phyloP scores from a whole-genome alignment of 2,329 filamentous ascomycete genomes.

The Fusarium goolgardi region DNA sequence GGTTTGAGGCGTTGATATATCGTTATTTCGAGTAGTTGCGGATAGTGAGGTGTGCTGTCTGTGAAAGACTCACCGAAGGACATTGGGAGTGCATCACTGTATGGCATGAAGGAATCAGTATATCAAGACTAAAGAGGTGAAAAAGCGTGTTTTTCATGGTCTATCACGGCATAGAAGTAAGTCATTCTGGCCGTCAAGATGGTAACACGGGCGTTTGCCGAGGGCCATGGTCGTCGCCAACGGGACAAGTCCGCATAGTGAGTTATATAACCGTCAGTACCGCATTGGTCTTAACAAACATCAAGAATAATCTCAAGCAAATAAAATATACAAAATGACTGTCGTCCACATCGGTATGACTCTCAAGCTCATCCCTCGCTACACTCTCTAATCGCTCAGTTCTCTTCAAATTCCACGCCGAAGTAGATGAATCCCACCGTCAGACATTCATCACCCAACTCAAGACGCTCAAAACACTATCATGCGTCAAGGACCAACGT shows the following conservation, averaged over 20 bases:
- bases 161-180: background rate
- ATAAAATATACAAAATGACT: slow-evolving; percentile 45
- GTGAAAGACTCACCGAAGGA: background rate
- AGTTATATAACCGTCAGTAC: background rate
- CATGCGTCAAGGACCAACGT: slow-evolving; percentile 61
- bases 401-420: slow-evolving; percentile 61
- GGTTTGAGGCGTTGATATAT: background rate
- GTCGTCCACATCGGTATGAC: slow-evolving; percentile 52
- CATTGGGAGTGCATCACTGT: background rate
- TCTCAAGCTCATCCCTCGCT: accelerated
- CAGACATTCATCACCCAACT: slow-evolving; percentile 59
- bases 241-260: background rate
- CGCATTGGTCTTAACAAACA: background rate
- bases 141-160: background rate
- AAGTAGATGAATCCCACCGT: slow-evolving; percentile 57
- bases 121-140: background rate
- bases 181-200: background rate
- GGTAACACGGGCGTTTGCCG: background rate
- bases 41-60: background rate
- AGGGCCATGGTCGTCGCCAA: background rate
- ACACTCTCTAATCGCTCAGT: slow-evolving; percentile 50
- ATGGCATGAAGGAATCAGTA: background rate
- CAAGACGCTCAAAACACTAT: slow-evolving; percentile 60
- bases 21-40: background rate
- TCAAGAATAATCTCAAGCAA: background rate